These are phyloP conservation scores for Colletotrichum camelliae DNA, from an alignment of 2,329 filamentous ascomycete genomes.

Conservation along the genomic window DNA sequence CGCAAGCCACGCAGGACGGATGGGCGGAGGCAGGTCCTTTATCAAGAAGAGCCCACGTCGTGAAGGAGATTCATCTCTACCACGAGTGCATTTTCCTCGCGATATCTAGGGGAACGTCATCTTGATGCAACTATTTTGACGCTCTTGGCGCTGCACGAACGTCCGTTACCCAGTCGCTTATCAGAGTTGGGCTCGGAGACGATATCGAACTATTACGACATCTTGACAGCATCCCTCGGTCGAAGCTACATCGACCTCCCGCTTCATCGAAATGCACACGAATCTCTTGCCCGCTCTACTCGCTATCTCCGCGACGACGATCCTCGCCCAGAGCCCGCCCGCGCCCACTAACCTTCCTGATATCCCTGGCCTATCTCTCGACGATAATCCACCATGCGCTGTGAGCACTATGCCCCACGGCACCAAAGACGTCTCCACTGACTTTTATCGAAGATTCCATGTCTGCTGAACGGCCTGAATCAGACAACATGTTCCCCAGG, in stretches of 20 bases:
- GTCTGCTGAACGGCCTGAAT: not conserved
- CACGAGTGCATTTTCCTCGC: not conserved
- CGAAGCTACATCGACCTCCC: not conserved
- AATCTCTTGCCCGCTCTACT: not conserved
- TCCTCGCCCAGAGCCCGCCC: not conserved
- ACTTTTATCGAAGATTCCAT: not conserved
- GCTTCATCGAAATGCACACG: not conserved
- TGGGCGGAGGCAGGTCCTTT: not conserved
- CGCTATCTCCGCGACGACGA: not conserved
- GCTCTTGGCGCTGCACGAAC: not conserved
- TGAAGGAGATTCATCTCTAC: not conserved
- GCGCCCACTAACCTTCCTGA: not conserved
- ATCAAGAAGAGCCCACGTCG: not conserved
- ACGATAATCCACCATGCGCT: conserved; percentile 1
- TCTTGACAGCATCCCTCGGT: not conserved
- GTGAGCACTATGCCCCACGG: not conserved
- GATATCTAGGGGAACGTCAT: not conserved
- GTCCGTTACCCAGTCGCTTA: not conserved
- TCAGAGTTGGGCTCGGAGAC: not conserved
- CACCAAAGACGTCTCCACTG: not conserved
- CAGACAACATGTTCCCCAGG: not conserved
- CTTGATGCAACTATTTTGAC: not conserved
- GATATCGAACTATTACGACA: not conserved
- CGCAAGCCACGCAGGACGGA: not conserved
- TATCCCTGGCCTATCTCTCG: not conserved